Evolutionary conservation across 805 yeast genomes (phyloP).

Genomic region (Pichia exigua): DNA sequence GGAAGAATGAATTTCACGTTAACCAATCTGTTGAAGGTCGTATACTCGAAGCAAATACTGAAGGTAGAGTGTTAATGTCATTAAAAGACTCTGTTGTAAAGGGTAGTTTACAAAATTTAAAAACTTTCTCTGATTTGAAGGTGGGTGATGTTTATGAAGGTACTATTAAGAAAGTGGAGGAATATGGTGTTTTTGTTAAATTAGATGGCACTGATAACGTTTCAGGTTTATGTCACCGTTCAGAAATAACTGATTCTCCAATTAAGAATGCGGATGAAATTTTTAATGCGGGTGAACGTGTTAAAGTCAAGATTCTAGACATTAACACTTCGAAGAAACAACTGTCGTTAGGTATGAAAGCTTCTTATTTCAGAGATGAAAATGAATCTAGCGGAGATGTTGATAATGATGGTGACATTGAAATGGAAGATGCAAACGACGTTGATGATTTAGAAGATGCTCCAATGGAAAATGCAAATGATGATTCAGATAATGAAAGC

Average conservation of each 20-base stretch:
- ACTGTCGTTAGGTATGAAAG: constrained; percentile 87
- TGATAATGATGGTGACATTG: constrained; percentile 24
- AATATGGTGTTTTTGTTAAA: constrained; percentile 85
- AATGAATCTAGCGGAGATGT: constrained; percentile 4
- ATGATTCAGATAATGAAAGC: constrained; percentile 10
- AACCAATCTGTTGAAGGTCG: constrained; percentile 73
- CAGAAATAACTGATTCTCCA: constrained; percentile 69
- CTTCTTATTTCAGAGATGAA: constrained; percentile 58
- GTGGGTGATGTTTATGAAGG: constrained; percentile 74
- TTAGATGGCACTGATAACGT: constrained; percentile 67
- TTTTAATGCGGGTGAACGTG: constrained; percentile 85
- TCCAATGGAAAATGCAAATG: constrained; percentile 15
- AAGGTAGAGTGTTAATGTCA: constrained; percentile 64
- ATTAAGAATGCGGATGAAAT: constrained; percentile 52
- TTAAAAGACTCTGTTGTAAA: constrained; percentile 73
- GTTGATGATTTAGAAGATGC: constrained; percentile 29
- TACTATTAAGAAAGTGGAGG: constrained; percentile 65
- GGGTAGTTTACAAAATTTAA: constrained; percentile 54
- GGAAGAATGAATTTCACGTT: constrained; percentile 70
- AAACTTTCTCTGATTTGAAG: constrained; percentile 57
- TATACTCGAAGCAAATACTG: constrained; percentile 52
- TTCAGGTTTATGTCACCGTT: constrained; percentile 81
- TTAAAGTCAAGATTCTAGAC: constrained; percentile 70
- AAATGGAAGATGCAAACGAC: constrained; percentile 23
- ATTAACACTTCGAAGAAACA: constrained; percentile 61